Evolutionary conservation across 306 rosid genomes (phyloP).

Genomic region (Casuarina cunninghamiana): DNA sequence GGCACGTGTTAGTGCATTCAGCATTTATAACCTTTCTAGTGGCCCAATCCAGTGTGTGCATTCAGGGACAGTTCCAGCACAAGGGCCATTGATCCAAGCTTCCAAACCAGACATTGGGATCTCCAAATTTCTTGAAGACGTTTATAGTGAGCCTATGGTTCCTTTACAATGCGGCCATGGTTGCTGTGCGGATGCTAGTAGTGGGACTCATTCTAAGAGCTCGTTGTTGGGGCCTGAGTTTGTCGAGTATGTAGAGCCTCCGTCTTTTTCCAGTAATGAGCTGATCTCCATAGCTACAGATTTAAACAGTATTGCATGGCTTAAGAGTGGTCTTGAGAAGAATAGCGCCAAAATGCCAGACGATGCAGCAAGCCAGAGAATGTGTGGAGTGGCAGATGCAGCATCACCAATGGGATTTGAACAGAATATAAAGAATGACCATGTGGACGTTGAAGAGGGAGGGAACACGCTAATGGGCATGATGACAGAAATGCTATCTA

Average conservation of each 20-base stretch:
- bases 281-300: constrained; percentile 63
- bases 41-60: constrained; percentile 24
- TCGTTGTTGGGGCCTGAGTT: constrained; percentile 77
- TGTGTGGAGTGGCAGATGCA: constrained; percentile 28
- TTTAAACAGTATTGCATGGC: constrained; percentile 72
- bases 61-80: constrained; percentile 39
- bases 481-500: constrained; percentile 48
- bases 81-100: constrained; percentile 47
- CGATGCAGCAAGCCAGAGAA: constrained; percentile 29
- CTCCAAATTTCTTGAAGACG: constrained; percentile 44
- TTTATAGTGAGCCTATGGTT: constrained; percentile 46
- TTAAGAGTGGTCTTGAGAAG: constrained; percentile 68
- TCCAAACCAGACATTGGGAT: constrained; percentile 37
- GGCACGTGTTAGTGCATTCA: constrained; percentile 66
- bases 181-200: constrained; percentile 41
- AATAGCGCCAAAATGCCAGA: constrained; percentile 28
- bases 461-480: constrained; percentile 44
- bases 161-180: constrained; percentile 64
- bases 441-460: constrained; percentile 42
- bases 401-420: constrained; percentile 27
- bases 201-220: constrained; percentile 24
- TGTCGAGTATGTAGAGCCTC: constrained; percentile 56
- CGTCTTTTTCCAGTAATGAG: constrained; percentile 57
- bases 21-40: constrained; percentile 42
- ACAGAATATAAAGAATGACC: constrained; percentile 30